These are phyloP conservation scores for Barnettozyma siamensis DNA, from an alignment of 805 yeast genomes.

Conservation along the genomic window DNA sequence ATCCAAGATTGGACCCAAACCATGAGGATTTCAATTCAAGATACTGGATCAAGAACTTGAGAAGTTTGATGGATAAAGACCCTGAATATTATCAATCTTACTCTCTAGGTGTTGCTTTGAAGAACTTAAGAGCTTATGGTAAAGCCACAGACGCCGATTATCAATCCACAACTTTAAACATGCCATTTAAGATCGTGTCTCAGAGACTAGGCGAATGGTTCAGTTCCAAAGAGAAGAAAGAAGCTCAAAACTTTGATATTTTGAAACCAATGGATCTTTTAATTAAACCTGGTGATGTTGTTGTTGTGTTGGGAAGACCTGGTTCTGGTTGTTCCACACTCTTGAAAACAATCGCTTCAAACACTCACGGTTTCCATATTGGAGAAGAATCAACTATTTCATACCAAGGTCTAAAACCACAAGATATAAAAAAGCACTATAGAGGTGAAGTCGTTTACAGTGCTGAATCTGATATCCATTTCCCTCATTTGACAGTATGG, in stretches of 20 bases:
- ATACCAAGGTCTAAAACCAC: slow-evolving; percentile 43
- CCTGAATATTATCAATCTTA: slow-evolving; percentile 56
- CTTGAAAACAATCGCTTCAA: slow-evolving; percentile 48
- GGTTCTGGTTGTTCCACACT: slow-evolving; percentile 69
- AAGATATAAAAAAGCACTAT: slow-evolving; percentile 40
- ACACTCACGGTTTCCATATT: slow-evolving; percentile 50
- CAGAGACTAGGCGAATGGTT: slow-evolving; percentile 12
- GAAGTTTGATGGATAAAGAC: slow-evolving; percentile 44
- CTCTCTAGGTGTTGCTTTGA: slow-evolving; percentile 52
- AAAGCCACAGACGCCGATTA: slow-evolving; percentile 55
- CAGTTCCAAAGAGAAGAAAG: slow-evolving; percentile 18
- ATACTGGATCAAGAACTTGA: slow-evolving; percentile 61
- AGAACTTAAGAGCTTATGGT: slow-evolving; percentile 58
- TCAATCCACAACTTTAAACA: slow-evolving; percentile 54
- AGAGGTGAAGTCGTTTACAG: slow-evolving; percentile 61
- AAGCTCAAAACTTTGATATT: slow-evolving; percentile 34
- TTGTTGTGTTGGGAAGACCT: slow-evolving; percentile 75
- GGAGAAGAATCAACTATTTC: slow-evolving; percentile 40
- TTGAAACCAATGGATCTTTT: slow-evolving; percentile 52
- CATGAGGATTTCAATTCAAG: slow-evolving; percentile 48
- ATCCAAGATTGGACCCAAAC: slow-evolving; percentile 52
- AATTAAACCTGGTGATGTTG: slow-evolving; percentile 57
- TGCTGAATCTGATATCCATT: slow-evolving; percentile 60
- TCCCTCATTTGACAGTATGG: slow-evolving; percentile 58
- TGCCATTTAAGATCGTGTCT: slow-evolving; percentile 23